phyloP scores from a whole-genome alignment of 768 basidiomycete species.

The Termitomyces sp. region DNA sequence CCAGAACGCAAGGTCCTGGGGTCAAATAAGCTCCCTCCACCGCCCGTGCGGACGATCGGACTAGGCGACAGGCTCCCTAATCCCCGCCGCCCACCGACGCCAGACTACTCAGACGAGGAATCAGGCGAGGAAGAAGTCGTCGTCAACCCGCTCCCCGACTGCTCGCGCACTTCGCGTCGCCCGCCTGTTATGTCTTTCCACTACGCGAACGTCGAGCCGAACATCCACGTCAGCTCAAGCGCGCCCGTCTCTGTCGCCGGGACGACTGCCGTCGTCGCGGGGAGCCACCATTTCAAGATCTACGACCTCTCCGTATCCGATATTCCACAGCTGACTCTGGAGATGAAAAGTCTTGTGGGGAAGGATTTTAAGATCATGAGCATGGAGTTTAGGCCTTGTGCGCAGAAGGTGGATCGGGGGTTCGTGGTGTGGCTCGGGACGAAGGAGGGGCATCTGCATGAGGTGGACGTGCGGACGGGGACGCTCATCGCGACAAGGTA shows the following conservation, averaged over 20 bases:
- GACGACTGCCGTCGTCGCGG: conserved; percentile 53
- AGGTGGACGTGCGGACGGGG: conserved; percentile 71
- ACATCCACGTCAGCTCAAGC: conserved; percentile 59
- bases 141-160: conserved; percentile 61
- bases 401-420: conserved; percentile 46
- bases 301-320: conserved; percentile 55
- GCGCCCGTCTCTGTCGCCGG: conserved; percentile 55
- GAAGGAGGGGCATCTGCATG: conserved; percentile 84
- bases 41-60: conserved; percentile 71
- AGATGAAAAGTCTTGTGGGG: conserved; percentile 57
- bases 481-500: conserved; percentile 53
- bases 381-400: conserved; percentile 69
- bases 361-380: conserved; percentile 74
- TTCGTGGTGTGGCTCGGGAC: conserved; percentile 82
- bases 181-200: conserved; percentile 40
- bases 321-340: conserved; percentile 44
- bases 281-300: conserved; percentile 55
- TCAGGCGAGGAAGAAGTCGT: conserved; percentile 60
- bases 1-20: conserved; percentile 38
- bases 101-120: conserved; percentile 46
- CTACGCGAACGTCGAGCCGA: conserved; percentile 37
- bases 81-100: conserved; percentile 41
- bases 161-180: conserved; percentile 61
- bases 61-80: conserved; percentile 70
- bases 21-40: conserved; percentile 53